A percentile compares a stretch with the other conserved stretches of the same genome.
Conservation (phyloP, 176 grass and related monocot species). For the Coix lacrymajobi region DNA sequence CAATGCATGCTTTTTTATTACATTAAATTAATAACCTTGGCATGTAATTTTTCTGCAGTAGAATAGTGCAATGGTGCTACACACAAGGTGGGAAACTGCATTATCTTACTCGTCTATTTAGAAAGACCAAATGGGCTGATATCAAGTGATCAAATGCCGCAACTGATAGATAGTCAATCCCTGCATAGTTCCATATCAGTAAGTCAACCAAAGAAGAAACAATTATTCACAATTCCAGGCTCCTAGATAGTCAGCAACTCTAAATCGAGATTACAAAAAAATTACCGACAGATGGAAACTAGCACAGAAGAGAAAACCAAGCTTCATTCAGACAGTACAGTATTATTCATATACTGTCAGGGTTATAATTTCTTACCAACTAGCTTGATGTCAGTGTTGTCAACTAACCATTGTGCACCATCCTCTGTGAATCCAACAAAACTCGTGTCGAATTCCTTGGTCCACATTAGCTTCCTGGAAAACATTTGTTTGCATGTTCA, state of each 20-base stretch:
- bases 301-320: background rate
- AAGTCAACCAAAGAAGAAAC: background rate
- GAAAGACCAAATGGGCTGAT: slow-evolving; percentile 70
- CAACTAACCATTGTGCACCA: slow-evolving; percentile 80
- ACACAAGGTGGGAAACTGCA: background rate
- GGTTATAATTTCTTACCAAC: slow-evolving; percentile 52
- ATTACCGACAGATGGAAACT: background rate
- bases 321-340: background rate
- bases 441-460: slow-evolving; percentile 53
- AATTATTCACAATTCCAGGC: background rate
- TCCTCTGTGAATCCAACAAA: slow-evolving; percentile 74
- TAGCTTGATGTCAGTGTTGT: slow-evolving; percentile 91
- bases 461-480: slow-evolving; percentile 80
- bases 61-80: background rate
- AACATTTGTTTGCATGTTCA: slow-evolving; percentile 17
- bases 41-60: background rate
- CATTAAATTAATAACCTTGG: background rate
- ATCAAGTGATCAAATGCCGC: slow-evolving; percentile 70
- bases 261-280: background rate
- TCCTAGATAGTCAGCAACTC: background rate
- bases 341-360: background rate
- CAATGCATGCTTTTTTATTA: slow-evolving; percentile 3
- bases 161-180: slow-evolving; percentile 69
- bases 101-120: slow-evolving; percentile 59
- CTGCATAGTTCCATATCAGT: slow-evolving; percentile 33